phyloP scores from a whole-genome alignment of 345 rosid species.

The Eucalyptus pauciflora region DNA sequence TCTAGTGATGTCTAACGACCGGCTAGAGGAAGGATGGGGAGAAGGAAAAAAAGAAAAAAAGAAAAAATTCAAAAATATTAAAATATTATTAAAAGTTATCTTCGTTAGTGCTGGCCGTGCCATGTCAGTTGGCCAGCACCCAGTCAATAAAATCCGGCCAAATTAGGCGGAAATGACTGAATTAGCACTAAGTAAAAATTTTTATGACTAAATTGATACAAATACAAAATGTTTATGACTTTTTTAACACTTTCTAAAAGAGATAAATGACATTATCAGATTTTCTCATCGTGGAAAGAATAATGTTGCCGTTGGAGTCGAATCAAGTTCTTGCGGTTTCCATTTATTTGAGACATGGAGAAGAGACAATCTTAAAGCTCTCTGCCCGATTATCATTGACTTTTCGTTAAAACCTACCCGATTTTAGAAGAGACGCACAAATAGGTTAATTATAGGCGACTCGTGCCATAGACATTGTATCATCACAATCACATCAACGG shows the following conservation, averaged over 20 bases:
- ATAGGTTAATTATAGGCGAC: background rate
- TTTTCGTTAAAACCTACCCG: background rate
- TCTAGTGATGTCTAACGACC: rapidly evolving
- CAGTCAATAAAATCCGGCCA: rapidly evolving
- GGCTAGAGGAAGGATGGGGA: too few relatives aligned
- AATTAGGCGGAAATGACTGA: rapidly evolving
- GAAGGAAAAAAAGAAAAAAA: too few relatives aligned
- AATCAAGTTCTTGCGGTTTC: background rate
- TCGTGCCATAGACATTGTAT: background rate
- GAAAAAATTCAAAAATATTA: too few relatives aligned
- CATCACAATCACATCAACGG: background rate
- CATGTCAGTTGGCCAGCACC: too few relatives aligned
- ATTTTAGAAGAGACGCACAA: background rate
- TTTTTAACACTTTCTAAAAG: too few relatives aligned
- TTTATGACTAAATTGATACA: too few relatives aligned
- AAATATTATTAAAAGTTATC: too few relatives aligned
- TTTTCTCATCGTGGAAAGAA: background rate
- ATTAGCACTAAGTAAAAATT: rapidly evolving
- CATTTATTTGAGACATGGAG: background rate
- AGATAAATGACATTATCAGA: too few relatives aligned
- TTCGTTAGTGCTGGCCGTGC: rapidly evolving
- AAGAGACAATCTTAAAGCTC: background rate
- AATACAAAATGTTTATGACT: too few relatives aligned
- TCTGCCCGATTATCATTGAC: background rate
- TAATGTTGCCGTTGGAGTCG: background rate